Conservation (phyloP, 306 rosid genomes). For the Mimosa bimucronata region DNA sequence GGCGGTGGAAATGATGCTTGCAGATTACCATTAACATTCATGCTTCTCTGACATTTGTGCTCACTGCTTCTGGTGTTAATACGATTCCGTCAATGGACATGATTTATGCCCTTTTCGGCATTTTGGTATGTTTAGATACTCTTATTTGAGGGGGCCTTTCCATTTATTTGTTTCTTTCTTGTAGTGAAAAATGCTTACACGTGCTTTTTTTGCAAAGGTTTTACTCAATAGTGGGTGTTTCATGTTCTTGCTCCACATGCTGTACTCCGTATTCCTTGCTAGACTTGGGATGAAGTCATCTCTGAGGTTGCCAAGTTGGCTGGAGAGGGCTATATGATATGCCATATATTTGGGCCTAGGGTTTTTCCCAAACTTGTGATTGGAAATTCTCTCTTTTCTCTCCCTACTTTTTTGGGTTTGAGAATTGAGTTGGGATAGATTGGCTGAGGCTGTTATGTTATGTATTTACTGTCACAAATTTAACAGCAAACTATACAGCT, state of each 20-base stretch:
- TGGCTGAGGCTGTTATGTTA: conserved; percentile 28
- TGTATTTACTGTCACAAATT: conserved; percentile 19
- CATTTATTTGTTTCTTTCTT: conserved; percentile 23
- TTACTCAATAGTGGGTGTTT: conserved; percentile 75
- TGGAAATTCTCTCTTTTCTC: conserved; percentile 5
- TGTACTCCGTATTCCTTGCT: conserved; percentile 81
- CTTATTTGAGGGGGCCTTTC: not conserved
- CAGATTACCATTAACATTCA: conserved; percentile 96
- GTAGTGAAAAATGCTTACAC: conserved; percentile 29
- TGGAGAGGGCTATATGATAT: conserved; percentile 69
- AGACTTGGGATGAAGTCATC: conserved; percentile 90
- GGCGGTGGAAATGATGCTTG: conserved; percentile 33
- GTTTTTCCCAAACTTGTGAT: conserved; percentile 4
- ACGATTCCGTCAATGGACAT: conserved; percentile 76
- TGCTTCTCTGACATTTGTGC: conserved; percentile 83
- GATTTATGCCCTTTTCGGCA: conserved; percentile 72
- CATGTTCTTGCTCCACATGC: conserved; percentile 82
- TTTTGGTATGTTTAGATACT: conserved; percentile 56
- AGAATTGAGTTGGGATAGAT: conserved; percentile 8
- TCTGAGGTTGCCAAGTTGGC: conserved; percentile 84
- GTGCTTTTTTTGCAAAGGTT: conserved; percentile 54
- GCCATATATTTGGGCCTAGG: conserved; percentile 17
- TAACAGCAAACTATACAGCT: not conserved
- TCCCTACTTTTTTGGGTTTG: not conserved
- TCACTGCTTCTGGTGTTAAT: conserved; percentile 73